Percentiles rank a stretch among this genome's conserved stretches.
These are phyloP conservation scores for Stenogyne calaminthoides DNA, from an alignment of 305 asterid species.

Conservation along the genomic window DNA sequence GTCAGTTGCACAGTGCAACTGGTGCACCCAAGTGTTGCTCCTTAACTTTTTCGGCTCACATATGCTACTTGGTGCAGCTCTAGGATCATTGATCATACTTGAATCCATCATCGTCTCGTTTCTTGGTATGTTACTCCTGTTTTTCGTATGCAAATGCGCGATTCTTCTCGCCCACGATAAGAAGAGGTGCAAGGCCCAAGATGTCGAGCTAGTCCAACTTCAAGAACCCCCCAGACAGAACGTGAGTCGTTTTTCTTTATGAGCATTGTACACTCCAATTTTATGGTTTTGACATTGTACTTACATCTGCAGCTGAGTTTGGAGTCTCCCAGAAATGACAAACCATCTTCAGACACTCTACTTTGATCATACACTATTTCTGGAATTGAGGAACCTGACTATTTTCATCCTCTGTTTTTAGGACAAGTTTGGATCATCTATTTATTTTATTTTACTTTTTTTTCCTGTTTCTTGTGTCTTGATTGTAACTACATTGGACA, in stretches of 20 bases:
- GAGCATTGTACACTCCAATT: neutral
- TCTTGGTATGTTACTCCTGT: slow-evolving; percentile 64
- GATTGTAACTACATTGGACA: neutral
- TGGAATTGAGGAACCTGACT: neutral
- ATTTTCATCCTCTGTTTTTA: neutral
- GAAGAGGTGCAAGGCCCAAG: slow-evolving; percentile 39
- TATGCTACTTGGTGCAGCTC: slow-evolving; percentile 45
- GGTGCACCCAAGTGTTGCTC: too few relatives aligned
- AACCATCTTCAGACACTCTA: neutral
- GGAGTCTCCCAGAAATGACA: slow-evolving; percentile 34
- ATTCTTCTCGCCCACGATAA: slow-evolving; percentile 57
- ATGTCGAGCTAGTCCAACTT: slow-evolving; percentile 47
- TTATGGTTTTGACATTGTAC: neutral
- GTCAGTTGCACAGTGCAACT: too few relatives aligned
- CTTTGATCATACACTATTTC: neutral
- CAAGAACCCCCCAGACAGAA: slow-evolving; percentile 24
- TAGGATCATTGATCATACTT: slow-evolving; percentile 68
- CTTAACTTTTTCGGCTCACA: neutral
- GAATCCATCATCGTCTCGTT: slow-evolving; percentile 58
- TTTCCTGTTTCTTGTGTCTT: neutral
- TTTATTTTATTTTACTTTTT: neutral
- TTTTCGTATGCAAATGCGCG: slow-evolving; percentile 73
- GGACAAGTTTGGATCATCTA: neutral
- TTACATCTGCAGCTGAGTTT: slow-evolving; percentile 36
- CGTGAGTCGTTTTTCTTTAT: slow-evolving; percentile 36